Evolutionary conservation across 345 rosid genomes (phyloP), one percentile per base, ranked within the genome.

Genomic region (Eucalyptus grandis): DNA sequence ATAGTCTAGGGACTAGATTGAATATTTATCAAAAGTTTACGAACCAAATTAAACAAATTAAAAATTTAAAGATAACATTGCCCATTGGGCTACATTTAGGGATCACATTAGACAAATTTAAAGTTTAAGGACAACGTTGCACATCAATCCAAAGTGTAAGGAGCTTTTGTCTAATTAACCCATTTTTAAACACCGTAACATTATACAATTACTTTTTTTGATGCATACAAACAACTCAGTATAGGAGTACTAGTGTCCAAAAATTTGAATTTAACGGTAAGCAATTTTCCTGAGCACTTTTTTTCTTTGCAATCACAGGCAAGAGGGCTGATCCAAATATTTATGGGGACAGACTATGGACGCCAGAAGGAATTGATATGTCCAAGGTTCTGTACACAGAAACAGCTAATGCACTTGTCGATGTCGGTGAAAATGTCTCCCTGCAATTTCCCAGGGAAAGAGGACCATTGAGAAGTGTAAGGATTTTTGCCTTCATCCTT

Each of bases 41-140:
- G 2, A 0, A 53, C 0, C 2, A 53, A 0, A 19, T 53, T 51
- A 0, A 51, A 17, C 4, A 0, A 51, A 17, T 51, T 51, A 51
- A 51, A 51, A 53, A 2, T 19, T 19, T 53, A 53, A 0, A 53
- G 24, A 53, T 8, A 21, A 4, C 58, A 53, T 2, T 53, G 5
- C 0, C 11, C 5, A 53, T 53, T 53, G 11, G 26, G 26, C 58
- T 53, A 53, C 8, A 53, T 53, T 19, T 19, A 53, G 2, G 10
- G 5, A 53, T 0, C 26, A 8, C 58, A 53, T 53, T 19, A 53
- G 0, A 53, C 2, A 21, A 53, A 8, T 53, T 37, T 8, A 53
- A 53, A 21, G 11, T 53, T 53, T 0, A 8, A 0, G 11, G 26
- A 53, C 0, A 53, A 53, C 26, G 0, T 53, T 37, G 37, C 37